Evolutionary conservation across 768 basidiomycete species (phyloP).

Genomic region (button mushroom (Agaricus bisporus)): DNA sequence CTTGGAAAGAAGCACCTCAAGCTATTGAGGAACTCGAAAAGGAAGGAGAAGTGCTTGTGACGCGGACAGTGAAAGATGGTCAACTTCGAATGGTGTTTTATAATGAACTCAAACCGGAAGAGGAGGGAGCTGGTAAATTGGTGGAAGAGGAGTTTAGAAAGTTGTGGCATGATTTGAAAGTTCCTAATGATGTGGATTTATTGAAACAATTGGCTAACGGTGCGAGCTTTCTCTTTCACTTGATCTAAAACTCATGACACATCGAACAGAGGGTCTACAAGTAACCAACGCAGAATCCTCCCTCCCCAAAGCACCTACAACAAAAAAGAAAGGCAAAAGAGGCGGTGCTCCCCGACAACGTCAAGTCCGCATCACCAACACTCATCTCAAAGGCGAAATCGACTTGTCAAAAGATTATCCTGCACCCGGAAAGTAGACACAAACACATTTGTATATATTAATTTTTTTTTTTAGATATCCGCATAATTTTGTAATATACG

Average conservation of each 20-base stretch:
- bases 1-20: conserved; percentile 82
- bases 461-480: too few relatives aligned
- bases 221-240: too few relatives aligned
- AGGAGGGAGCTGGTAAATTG: not conserved
- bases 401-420: conserved; percentile 75
- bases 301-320: conserved; percentile 45
- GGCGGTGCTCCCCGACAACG: conserved; percentile 68
- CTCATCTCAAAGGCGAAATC: conserved; percentile 81
- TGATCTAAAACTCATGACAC: too few relatives aligned
- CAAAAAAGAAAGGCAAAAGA: conserved; percentile 78
- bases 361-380: conserved; percentile 80
- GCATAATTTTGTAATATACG: too few relatives aligned
- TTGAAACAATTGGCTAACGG: conserved; percentile 72
- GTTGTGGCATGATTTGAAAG: conserved; percentile 79
- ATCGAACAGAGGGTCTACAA: conserved; percentile 82
- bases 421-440: conserved; percentile 33
- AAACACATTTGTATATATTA: too few relatives aligned
- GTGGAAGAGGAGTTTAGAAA: conserved; percentile 88
- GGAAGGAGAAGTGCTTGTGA: conserved; percentile 47
- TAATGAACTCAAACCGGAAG: not conserved
- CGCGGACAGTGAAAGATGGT: conserved; percentile 17
- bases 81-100: conserved; percentile 12
- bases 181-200: conserved; percentile 83
- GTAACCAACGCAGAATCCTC: conserved; percentile 64
- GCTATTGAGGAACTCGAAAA: conserved; percentile 19